Evolutionary conservation across 1,284 basidiomycete species (phyloP).

Genomic region (Tylopilus orsonianus): DNA sequence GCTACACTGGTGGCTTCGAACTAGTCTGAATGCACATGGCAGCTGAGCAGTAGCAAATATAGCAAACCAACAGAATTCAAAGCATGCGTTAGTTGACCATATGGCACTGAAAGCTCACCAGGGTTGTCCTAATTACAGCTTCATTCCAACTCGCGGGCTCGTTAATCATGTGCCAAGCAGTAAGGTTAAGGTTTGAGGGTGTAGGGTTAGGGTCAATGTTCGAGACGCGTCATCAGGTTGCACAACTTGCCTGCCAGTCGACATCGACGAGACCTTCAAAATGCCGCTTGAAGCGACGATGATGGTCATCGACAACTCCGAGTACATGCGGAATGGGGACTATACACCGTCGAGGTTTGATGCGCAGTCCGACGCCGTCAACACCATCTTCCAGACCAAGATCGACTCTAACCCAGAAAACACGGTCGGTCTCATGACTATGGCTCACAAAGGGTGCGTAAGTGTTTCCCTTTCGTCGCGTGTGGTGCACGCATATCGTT

Average conservation of each 20-base stretch:
- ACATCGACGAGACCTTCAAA: conserved; percentile 35
- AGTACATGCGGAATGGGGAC: conserved; percentile 97
- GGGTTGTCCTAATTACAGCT: too few species aligned
- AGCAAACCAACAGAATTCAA: too few species aligned
- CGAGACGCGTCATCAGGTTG: conserved; percentile 22
- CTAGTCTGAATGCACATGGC: too few species aligned
- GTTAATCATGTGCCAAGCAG: too few species aligned
- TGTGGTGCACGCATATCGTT: not conserved
- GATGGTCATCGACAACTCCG: conserved; percentile 91
- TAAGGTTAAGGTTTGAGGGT: conserved; percentile 13
- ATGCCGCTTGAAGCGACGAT: conserved; percentile 96
- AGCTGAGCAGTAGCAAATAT: too few species aligned
- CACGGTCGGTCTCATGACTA: conserved; percentile 96
- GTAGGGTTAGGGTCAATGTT: conserved; percentile 19
- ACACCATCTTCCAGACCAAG: conserved; percentile 90
- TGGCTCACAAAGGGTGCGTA: conserved; percentile 89
- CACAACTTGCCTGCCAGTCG: conserved; percentile 22
- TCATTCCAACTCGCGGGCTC: too few species aligned
- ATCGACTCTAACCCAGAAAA: conserved; percentile 96
- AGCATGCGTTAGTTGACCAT: too few species aligned
- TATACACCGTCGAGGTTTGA: conserved; percentile 86
- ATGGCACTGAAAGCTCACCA: too few species aligned
- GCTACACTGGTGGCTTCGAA: too few species aligned
- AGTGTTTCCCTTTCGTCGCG: not conserved
- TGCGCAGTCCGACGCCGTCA: conserved; percentile 92